Conservation (phyloP, 305 asterid species). For the Fraxinus greggii region DNA sequence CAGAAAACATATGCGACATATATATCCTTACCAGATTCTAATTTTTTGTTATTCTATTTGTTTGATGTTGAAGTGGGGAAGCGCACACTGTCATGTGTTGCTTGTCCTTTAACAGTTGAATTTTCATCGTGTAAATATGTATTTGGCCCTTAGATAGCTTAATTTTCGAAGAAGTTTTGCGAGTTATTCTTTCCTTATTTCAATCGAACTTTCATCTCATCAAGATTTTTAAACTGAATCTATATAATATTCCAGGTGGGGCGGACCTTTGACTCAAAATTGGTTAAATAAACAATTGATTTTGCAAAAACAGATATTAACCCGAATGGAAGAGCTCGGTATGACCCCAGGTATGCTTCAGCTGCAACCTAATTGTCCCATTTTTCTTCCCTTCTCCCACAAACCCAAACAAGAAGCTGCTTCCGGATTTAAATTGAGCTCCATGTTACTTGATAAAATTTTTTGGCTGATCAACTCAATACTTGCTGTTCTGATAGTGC, state of each 20-base stretch:
- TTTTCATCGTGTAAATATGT: neutral
- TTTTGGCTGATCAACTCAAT: slow-evolving; percentile 19
- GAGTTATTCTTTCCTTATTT: neutral
- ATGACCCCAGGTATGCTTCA: slow-evolving; percentile 87
- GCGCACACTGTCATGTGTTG: neutral
- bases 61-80: neutral
- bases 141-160: neutral
- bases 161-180: neutral
- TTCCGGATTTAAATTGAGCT: slow-evolving; percentile 4
- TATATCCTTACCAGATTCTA: neutral
- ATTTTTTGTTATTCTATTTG: neutral
- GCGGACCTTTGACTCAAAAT: slow-evolving; percentile 87
- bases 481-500: slow-evolving; percentile 49
- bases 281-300: slow-evolving; percentile 75
- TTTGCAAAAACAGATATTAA: slow-evolving; percentile 81
- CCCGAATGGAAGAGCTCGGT: slow-evolving; percentile 84
- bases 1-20: neutral
- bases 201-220: neutral
- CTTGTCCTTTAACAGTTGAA: neutral
- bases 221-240: slow-evolving; percentile 16
- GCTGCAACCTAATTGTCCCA: slow-evolving; percentile 10
- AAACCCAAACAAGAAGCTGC: neutral
- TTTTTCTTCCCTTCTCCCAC: neutral
- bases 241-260: slow-evolving; percentile 68
- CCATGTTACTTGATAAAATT: neutral